Conservation (phyloP, 352 stramenopile species). For the Phytophthora sp. region DNA sequence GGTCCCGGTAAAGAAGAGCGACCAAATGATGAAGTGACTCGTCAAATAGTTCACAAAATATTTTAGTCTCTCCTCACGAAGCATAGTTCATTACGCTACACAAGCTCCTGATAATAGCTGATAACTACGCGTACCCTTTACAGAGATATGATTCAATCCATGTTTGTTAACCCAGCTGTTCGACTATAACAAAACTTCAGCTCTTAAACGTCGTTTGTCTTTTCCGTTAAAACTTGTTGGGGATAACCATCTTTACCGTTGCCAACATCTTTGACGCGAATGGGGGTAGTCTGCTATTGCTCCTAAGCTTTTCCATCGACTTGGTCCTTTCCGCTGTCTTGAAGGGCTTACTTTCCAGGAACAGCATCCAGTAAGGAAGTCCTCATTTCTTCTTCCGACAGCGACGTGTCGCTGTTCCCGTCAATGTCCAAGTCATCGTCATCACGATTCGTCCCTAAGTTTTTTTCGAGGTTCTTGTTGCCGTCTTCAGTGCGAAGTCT, state of each 20-base stretch:
- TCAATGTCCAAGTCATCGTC: not conserved
- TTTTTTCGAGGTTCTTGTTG: not conserved
- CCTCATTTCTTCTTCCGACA: slow-evolving; percentile 1
- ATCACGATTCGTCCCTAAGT: not conserved
- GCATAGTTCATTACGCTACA: too few relatives aligned
- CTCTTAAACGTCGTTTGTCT: not conserved
- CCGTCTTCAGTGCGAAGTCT: not conserved
- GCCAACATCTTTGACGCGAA: not conserved
- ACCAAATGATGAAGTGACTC: slow-evolving; percentile 2
- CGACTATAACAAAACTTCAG: not conserved
- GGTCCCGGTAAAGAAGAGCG: slow-evolving; percentile 18
- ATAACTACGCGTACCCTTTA: too few relatives aligned
- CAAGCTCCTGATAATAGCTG: too few relatives aligned
- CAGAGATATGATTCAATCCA: too few relatives aligned
- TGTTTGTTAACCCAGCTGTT: too few relatives aligned
- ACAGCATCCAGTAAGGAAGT: not conserved
- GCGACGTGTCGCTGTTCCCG: too few relatives aligned
- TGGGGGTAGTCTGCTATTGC: not conserved
- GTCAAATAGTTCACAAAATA: not conserved
- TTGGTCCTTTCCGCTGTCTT: not conserved
- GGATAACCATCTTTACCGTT: not conserved
- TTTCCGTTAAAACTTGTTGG: not conserved
- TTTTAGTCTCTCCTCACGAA: too few relatives aligned
- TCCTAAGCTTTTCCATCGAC: not conserved
- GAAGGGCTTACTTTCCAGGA: too few relatives aligned